A percentile compares a stretch with the other conserved stretches of the same genome.
phyloP scores from a whole-genome alignment of 2,329 filamentous ascomycete species.

The Knoxdaviesia capensis region DNA sequence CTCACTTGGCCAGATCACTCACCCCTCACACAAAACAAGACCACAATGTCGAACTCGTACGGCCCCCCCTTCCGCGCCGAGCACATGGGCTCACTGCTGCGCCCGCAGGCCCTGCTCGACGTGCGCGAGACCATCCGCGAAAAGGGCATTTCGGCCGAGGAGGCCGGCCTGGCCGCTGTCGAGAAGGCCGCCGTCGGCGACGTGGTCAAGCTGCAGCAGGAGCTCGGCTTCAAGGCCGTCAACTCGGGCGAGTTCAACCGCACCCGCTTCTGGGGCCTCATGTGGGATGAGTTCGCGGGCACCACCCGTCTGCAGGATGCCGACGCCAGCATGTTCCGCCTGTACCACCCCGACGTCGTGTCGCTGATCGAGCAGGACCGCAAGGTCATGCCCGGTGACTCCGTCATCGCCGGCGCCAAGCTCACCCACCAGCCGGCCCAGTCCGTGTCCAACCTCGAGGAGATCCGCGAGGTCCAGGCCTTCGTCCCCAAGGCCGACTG shows the following conservation, averaged over 20 bases:
- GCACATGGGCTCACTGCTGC: constrained; percentile 54
- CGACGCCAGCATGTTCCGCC: constrained; percentile 28
- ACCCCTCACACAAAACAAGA: not conserved
- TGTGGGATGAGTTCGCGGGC: constrained; percentile 33
- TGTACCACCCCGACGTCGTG: constrained; percentile 34
- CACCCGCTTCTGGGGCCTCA: constrained; percentile 29
- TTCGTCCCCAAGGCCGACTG: constrained; percentile 24
- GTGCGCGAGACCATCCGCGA: constrained; percentile 13
- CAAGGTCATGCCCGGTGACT: constrained; percentile 34
- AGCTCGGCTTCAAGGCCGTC: constrained; percentile 44
- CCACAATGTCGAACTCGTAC: constrained; percentile 2
- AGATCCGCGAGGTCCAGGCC: constrained; percentile 25
- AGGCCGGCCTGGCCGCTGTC: constrained; percentile 32
- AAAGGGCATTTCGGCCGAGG: constrained; percentile 22
- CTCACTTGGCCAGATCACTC: no score
- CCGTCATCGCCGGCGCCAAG: constrained; percentile 29
- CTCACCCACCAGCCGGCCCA: constrained; percentile 20
- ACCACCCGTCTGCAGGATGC: constrained; percentile 27
- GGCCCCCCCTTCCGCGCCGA: constrained; percentile 49
- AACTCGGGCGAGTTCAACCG: constrained; percentile 51
- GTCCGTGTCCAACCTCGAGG: constrained; percentile 26
- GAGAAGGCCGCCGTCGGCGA: constrained; percentile 47
- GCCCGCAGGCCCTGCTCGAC: constrained; percentile 28
- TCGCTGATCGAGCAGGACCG: constrained; percentile 29
- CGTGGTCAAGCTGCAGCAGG: constrained; percentile 47